Percentiles rank a stretch among this genome's conserved stretches.
These are phyloP conservation scores for Nemania sp. DNA, from an alignment of 2,329 filamentous ascomycete species.

Conservation along the genomic window DNA sequence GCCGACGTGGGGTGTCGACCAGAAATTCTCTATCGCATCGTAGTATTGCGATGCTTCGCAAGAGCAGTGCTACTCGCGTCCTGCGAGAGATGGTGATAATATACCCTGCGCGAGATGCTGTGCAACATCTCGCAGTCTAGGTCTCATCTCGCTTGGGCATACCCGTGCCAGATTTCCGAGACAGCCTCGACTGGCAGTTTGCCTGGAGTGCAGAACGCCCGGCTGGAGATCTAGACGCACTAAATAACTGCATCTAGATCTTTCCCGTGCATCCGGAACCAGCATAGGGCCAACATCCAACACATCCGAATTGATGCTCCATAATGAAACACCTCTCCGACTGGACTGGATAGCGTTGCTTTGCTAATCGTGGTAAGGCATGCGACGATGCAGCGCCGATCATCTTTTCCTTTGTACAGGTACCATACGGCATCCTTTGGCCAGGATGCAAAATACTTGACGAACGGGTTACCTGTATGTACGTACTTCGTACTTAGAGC, in stretches of 20 bases:
- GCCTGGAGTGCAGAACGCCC: neutral
- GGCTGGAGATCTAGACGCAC: slow-evolving; percentile 4
- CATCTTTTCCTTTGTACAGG: neutral
- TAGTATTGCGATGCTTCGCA: no score
- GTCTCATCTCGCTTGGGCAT: neutral
- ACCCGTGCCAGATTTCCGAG: neutral
- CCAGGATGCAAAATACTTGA: no score
- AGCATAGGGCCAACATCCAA: neutral
- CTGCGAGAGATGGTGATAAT: no score
- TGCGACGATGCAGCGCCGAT: neutral
- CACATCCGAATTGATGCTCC: neutral
- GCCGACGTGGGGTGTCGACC: slow-evolving; percentile 7
- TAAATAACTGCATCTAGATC: slow-evolving; percentile 1
- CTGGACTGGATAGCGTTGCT: slow-evolving; percentile 3
- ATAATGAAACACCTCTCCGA: neutral
- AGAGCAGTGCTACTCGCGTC: no score
- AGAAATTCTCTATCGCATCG: slow-evolving; percentile 3
- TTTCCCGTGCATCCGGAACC: slow-evolving; percentile 3
- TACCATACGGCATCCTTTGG: no score
- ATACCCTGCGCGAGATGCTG: no score
- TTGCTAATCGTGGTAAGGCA: neutral
- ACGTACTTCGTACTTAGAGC: no score
- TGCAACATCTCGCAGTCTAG: no score
- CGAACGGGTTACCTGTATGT: no score
- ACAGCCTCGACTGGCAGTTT: neutral